These are phyloP conservation scores for Syncephalastrum racemosum DNA, from an alignment of 371 early-diverging fungal genomes.

Conservation along the genomic window DNA sequence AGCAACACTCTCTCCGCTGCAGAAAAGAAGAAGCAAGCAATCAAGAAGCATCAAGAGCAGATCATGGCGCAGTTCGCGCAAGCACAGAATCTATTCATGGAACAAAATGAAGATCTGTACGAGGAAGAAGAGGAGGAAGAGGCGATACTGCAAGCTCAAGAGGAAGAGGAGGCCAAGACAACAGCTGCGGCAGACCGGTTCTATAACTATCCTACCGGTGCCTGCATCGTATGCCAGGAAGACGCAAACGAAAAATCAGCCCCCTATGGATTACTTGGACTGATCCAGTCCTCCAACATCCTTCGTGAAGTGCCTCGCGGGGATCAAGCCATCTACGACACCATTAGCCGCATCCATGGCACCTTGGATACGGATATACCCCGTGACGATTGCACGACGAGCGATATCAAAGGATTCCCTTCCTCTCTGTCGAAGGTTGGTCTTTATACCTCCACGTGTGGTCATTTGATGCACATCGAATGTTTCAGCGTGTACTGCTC, in stretches of 20 bases:
- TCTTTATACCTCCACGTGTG: slow-evolving; percentile 82
- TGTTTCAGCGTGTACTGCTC: slow-evolving; percentile 87
- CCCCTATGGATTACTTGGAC: slow-evolving; percentile 80
- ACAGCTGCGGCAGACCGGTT: slow-evolving; percentile 24
- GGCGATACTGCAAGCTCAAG: slow-evolving; percentile 12
- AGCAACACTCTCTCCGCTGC: neutral
- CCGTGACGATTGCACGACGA: slow-evolving; percentile 48
- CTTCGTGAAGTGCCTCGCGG: slow-evolving; percentile 67
- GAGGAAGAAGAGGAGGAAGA: slow-evolving; percentile 59
- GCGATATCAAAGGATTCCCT: slow-evolving; percentile 49
- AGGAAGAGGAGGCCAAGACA: neutral
- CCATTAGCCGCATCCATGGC: slow-evolving; percentile 23
- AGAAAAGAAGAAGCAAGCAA: slow-evolving; percentile 64
- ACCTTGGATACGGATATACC: slow-evolving; percentile 11
- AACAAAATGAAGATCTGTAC: slow-evolving; percentile 70
- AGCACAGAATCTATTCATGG: slow-evolving; percentile 84
- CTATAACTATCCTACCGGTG: slow-evolving; percentile 76
- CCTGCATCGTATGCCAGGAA: slow-evolving; percentile 96
- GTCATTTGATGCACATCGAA: slow-evolving; percentile 91
- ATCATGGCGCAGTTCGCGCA: slow-evolving; percentile 92
- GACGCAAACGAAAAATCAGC: slow-evolving; percentile 68
- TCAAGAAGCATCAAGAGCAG: slow-evolving; percentile 83
- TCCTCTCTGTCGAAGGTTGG: slow-evolving; percentile 56
- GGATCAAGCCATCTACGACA: slow-evolving; percentile 50
- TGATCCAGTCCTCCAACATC: slow-evolving; percentile 79